Percentiles rank a stretch among this genome's conserved stretches.
Conservation (phyloP, 1,284 basidiomycete species). For the Xerocomus minutiporus region DNA sequence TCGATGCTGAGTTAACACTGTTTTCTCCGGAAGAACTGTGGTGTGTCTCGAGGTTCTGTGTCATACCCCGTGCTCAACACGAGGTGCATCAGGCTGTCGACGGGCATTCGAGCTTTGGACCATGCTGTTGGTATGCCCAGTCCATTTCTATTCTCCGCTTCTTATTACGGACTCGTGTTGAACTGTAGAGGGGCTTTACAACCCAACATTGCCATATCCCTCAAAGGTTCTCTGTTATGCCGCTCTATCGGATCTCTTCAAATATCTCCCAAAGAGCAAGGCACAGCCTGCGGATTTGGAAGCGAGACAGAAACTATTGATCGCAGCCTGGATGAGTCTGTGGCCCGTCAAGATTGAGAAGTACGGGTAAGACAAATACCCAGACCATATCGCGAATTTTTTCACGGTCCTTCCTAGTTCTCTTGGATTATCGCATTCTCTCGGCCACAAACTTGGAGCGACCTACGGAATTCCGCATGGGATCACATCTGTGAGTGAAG, state of each 20-base stretch:
- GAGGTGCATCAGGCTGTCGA: constrained; percentile 56
- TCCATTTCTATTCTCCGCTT: background rate
- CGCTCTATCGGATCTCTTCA: constrained; percentile 71
- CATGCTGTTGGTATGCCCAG: constrained; percentile 61
- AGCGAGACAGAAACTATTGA: constrained; percentile 62
- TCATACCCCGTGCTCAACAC: constrained; percentile 15
- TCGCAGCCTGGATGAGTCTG: constrained; percentile 77
- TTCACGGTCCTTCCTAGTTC: constrained; percentile 37
- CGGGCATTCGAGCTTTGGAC: constrained; percentile 72
- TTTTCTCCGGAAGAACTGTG: constrained; percentile 73
- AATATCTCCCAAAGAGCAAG: constrained; percentile 63
- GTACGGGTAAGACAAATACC: constrained; percentile 40
- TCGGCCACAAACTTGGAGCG: constrained; percentile 75
- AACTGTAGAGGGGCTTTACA: constrained; percentile 61
- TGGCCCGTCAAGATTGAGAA: constrained; percentile 61
- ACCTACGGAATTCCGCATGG: constrained; percentile 76
- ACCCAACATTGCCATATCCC: constrained; percentile 53
- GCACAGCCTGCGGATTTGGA: constrained; percentile 54
- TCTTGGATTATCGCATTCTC: constrained; percentile 68
- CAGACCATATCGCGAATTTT: background rate
- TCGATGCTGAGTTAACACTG: constrained; percentile 73
- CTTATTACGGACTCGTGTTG: background rate
- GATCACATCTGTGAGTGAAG: constrained; percentile 62
- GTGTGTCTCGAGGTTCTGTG: constrained; percentile 35
- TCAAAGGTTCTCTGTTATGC: constrained; percentile 61